A percentile compares a stretch with the other conserved stretches of the same genome.
These are phyloP conservation scores for Capronia americana DNA, from an alignment of 2,329 filamentous ascomycete genomes.

Conservation along the genomic window DNA sequence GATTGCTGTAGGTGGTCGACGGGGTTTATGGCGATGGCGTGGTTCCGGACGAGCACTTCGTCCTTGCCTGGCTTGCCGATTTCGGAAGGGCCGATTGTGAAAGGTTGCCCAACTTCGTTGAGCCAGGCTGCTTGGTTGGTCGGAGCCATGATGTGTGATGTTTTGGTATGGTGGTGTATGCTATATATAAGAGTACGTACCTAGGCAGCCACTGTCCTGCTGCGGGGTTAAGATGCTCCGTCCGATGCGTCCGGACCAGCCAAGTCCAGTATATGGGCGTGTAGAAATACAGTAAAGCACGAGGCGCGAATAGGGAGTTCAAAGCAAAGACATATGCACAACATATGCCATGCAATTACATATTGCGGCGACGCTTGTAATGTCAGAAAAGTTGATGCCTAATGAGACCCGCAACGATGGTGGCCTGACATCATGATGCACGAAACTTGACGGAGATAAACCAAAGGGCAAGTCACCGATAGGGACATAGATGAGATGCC, in stretches of 20 bases:
- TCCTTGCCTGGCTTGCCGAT: constrained; percentile 28
- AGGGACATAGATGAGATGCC: not conserved
- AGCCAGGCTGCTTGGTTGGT: constrained; percentile 40
- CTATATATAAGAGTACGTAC: no score
- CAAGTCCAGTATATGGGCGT: not conserved
- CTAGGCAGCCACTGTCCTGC: not conserved
- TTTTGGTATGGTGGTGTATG: not conserved
- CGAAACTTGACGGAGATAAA: not conserved
- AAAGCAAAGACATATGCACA: not conserved
- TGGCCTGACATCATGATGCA: not conserved
- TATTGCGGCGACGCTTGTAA: not conserved
- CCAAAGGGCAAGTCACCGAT: not conserved
- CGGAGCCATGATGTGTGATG: constrained; percentile 8
- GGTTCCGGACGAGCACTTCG: constrained; percentile 40
- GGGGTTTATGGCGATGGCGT: constrained; percentile 42
- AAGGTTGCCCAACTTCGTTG: constrained; percentile 26
- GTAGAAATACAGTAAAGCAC: not conserved
- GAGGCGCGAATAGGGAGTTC: not conserved
- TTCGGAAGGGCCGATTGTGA: constrained; percentile 37
- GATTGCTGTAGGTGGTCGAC: constrained; percentile 48
- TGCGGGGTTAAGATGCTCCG: not conserved
- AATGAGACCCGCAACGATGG: not conserved
- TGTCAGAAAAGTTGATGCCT: not conserved
- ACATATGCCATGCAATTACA: not conserved
- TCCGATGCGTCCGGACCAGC: not conserved